Evolutionary conservation across 2,329 filamentous ascomycete species (phyloP).

Genomic region (Emergomyces pasteurianus): DNA sequence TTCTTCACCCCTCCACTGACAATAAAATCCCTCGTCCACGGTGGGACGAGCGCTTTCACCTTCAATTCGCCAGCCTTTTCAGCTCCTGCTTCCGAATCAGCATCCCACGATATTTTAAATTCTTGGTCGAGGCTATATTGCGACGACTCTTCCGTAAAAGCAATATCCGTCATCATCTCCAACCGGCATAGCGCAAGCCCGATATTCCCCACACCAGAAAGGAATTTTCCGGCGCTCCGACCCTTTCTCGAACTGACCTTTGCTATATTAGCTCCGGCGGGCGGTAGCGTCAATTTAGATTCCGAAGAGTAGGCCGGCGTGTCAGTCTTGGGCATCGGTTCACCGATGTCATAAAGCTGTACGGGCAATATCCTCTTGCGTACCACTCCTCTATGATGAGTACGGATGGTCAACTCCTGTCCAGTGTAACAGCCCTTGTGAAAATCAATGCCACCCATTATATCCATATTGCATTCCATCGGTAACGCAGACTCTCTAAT

Average conservation of each 20-base stretch:
- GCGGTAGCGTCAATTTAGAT: slow-evolving; percentile 19
- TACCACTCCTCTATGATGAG: slow-evolving; percentile 86
- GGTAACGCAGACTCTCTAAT: slow-evolving; percentile 59
- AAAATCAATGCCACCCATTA: slow-evolving; percentile 78
- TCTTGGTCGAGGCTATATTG: slow-evolving; percentile 49
- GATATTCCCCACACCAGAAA: slow-evolving; percentile 69
- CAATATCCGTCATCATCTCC: slow-evolving; percentile 78
- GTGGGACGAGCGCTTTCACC: slow-evolving; percentile 71
- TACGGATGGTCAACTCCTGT: slow-evolving; percentile 92
- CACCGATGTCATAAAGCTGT: slow-evolving; percentile 49
- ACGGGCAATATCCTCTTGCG: slow-evolving; percentile 81
- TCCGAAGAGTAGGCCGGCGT: slow-evolving; percentile 26
- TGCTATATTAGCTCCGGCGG: slow-evolving; percentile 41
- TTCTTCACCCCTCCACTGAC: slow-evolving; percentile 27
- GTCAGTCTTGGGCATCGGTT: slow-evolving; percentile 39
- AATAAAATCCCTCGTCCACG: slow-evolving; percentile 50
- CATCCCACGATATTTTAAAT: slow-evolving; percentile 46
- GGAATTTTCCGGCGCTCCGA: slow-evolving; percentile 68
- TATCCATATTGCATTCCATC: slow-evolving; percentile 79
- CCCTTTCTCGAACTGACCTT: slow-evolving; percentile 40
- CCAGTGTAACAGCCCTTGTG: slow-evolving; percentile 95
- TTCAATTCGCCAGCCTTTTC: slow-evolving; percentile 36
- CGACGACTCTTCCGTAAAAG: slow-evolving; percentile 55
- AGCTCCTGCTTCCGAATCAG: slow-evolving; percentile 30
- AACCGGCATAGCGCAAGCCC: slow-evolving; percentile 78